Evolutionary conservation across 2,329 filamentous ascomycete genomes (phyloP), one percentile per base, ranked within the genome.

Genomic region (Fusarium mexicanum): DNA sequence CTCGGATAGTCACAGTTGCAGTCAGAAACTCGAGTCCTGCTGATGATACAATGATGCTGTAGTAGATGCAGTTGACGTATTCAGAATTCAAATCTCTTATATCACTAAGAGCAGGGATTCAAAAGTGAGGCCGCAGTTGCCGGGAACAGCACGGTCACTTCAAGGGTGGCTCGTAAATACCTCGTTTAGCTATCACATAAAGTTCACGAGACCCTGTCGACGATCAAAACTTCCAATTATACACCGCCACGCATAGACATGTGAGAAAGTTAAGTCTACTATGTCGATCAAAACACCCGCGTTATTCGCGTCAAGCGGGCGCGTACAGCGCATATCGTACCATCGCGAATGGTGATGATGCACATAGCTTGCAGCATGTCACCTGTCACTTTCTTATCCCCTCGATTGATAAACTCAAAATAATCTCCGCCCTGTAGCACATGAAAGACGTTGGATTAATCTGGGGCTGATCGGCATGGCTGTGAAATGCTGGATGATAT

Each of bases 41-140:
- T 18, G 35, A 18, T 2, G 16, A 41, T 1, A n/a, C 8, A 0
- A 3, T 18, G 35, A 29, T 54, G 20, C 10, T n/a, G 5, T 5
- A 40, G 10, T 2, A 29, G 4, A 1, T 26, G 20, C 0, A 1
- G 4, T 38, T 22, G 24, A 38, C 4, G 16, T 22, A 29, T 13
- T 37, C 1, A 3, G 10, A 16, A 17, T 29, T 10, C 10, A n/a
- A 40, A 17, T n/a, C 3, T 20, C 4, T 22, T 10, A 38, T 6
- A 0, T 12, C 4, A 6, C 7, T 0, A 11, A 8, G 20, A 22
- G 1, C 7, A 18, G 35, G 20, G 14, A 9, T 11, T 38, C 10
- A 17, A 26, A 38, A 22, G 18, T 17, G 18, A 54, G 11, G 14
- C 11, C 35, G 24, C 20, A 40, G 24, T 29, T 29, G 3, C 24